Conservation (phyloP, 2,329 filamentous ascomycete species). For the Arthrobotrys musiformis region DNA sequence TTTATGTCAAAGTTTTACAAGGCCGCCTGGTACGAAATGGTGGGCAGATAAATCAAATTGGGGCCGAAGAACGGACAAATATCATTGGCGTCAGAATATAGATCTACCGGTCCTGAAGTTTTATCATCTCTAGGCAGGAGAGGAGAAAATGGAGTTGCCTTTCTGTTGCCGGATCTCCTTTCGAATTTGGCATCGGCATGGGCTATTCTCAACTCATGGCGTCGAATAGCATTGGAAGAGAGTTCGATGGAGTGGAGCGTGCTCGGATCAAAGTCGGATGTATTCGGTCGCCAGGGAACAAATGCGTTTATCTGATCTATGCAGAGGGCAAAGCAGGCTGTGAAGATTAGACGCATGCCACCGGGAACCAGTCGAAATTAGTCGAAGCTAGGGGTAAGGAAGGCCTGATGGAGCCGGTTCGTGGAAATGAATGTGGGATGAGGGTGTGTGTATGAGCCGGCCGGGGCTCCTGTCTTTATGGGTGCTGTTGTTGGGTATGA, state of each 20-base stretch:
- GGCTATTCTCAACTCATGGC: constrained; percentile 41
- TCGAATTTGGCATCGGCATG: constrained; percentile 27
- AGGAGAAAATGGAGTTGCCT: background rate
- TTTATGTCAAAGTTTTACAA: background rate
- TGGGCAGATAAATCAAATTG: background rate
- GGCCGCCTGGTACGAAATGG: background rate
- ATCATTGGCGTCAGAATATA: constrained; percentile 41
- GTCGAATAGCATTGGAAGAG: constrained; percentile 17
- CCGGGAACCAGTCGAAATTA: constrained; percentile 18
- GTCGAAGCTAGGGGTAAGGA: background rate
- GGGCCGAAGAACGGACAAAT: constrained; percentile 24
- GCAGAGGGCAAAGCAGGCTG: constrained; percentile 16
- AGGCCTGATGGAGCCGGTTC: background rate
- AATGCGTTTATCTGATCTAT: constrained; percentile 37
- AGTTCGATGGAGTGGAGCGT: constrained; percentile 28
- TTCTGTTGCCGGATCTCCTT: background rate
- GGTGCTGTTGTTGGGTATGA: background rate
- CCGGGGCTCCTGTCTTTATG: background rate
- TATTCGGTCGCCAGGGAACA: constrained; percentile 39
- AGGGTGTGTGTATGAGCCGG: background rate
- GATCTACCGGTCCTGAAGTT: constrained; percentile 15
- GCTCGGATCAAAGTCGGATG: constrained; percentile 31
- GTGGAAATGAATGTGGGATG: background rate
- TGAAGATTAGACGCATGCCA: constrained; percentile 46
- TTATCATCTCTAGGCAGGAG: constrained; percentile 15